These are phyloP conservation scores for Microsporum ferrugineum DNA, from an alignment of 2,329 filamentous ascomycete species.

Conservation along the genomic window DNA sequence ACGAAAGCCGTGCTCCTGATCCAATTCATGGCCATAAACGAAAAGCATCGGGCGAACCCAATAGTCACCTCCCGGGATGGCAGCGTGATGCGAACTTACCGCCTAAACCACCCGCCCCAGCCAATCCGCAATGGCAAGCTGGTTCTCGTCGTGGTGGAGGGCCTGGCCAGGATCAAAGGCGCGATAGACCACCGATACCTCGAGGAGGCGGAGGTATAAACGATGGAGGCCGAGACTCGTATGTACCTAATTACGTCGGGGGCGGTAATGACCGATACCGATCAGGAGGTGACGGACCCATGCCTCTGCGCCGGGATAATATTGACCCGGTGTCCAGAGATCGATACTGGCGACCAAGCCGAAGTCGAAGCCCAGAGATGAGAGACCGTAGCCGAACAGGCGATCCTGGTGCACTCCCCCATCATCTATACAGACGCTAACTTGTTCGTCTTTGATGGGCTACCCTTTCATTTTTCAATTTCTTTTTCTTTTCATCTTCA, in stretches of 20 bases:
- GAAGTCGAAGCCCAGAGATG: conserved; percentile 10
- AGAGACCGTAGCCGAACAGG: conserved; percentile 9
- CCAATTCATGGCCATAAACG: conserved; percentile 14
- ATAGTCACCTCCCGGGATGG: conserved; percentile 19
- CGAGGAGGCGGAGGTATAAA: conserved; percentile 15
- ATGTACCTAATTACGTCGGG: conserved; percentile 27
- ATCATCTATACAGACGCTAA: conserved; percentile 11
- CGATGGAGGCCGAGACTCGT: conserved; percentile 26
- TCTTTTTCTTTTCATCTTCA: neutral
- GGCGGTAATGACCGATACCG: conserved; percentile 8
- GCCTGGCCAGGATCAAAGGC: conserved; percentile 11
- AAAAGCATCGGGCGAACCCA: conserved; percentile 17
- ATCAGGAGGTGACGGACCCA: conserved; percentile 2
- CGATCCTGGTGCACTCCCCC: conserved; percentile 5
- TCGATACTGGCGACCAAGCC: conserved; percentile 10
- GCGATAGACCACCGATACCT: conserved; percentile 19
- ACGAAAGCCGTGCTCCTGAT: conserved; percentile 19
- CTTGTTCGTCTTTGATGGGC: neutral
- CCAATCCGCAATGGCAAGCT: conserved; percentile 19
- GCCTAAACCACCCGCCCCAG: conserved; percentile 27
- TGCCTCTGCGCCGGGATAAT: conserved; percentile 9
- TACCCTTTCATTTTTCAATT: neutral
- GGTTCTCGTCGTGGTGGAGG: conserved; percentile 20
- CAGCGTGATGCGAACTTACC: conserved; percentile 27
- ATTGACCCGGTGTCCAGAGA: conserved; percentile 6